Conservation (phyloP, 768 basidiomycete species). For the Mycena galericulata region DNA sequence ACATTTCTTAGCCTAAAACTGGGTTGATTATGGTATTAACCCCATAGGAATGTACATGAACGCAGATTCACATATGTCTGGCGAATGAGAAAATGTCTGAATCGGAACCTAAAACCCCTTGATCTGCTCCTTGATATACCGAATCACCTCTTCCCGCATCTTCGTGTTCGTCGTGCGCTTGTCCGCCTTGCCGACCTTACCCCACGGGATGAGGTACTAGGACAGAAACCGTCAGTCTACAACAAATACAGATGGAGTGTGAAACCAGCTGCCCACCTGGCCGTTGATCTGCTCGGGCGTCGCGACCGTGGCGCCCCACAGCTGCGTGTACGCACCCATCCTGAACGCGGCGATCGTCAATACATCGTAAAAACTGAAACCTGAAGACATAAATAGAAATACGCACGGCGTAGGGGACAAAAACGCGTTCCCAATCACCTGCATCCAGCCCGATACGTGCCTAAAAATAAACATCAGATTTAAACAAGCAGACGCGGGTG, state of each 20-base stretch:
- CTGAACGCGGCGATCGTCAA: neutral
- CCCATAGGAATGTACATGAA: too few species aligned
- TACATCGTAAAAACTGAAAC: too few species aligned
- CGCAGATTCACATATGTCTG: too few species aligned
- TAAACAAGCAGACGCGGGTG: neutral
- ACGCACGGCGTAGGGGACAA: constrained; percentile 18
- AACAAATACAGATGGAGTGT: too few species aligned
- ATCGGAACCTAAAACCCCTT: constrained; percentile 23
- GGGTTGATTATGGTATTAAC: too few species aligned
- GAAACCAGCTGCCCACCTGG: constrained; percentile 9
- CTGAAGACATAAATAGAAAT: neutral
- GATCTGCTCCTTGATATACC: constrained; percentile 25
- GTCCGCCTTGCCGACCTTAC: constrained; percentile 41
- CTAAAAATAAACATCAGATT: neutral
- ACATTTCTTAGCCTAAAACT: too few species aligned
- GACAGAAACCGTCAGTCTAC: too few species aligned
- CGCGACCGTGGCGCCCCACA: constrained; percentile 31
- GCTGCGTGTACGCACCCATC: constrained; percentile 21
- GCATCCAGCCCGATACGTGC: constrained; percentile 3
- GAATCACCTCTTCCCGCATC: constrained; percentile 49
- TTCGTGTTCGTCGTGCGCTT: constrained; percentile 42
- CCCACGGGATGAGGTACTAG: constrained; percentile 54
- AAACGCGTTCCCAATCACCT: neutral
- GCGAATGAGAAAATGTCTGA: too few species aligned
- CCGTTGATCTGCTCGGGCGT: constrained; percentile 23